Evolutionary conservation across 1,284 basidiomycete genomes (phyloP).

Genomic region (Trichosporon sp.): DNA sequence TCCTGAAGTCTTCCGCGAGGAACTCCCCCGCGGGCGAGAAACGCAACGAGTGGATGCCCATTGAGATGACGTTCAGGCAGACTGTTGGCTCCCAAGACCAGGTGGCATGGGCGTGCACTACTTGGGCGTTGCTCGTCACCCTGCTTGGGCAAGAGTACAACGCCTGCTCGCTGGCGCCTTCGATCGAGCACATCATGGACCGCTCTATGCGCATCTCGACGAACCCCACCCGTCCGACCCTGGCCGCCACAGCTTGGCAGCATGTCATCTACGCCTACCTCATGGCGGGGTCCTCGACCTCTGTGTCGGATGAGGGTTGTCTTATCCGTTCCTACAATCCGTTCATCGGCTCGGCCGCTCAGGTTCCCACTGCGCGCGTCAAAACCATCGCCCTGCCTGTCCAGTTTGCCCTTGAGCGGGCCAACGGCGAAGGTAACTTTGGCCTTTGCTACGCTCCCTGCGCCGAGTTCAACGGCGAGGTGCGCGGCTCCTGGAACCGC

Average conservation of each 20-base stretch:
- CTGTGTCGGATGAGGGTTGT: conserved; percentile 22
- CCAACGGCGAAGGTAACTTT: conserved; percentile 12
- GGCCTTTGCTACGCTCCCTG: conserved; percentile 9
- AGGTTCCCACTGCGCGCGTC: conserved; percentile 24
- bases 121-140: conserved; percentile 43
- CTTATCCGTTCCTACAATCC: conserved; percentile 34
- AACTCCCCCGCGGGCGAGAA: conserved; percentile 27
- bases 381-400: conserved; percentile 31
- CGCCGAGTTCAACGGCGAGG: conserved; percentile 18
- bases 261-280: conserved; percentile 48
- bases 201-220: conserved; percentile 34
- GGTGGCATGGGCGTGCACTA: conserved; percentile 46
- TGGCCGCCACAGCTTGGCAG: conserved; percentile 44
- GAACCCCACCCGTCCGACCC: conserved; percentile 31
- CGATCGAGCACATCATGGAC: conserved; percentile 44
- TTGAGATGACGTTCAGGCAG: conserved; percentile 35
- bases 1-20: conserved; percentile 18
- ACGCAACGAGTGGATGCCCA: conserved; percentile 32
- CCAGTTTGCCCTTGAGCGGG: conserved; percentile 23
- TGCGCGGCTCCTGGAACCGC: conserved; percentile 34
- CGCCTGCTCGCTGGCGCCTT: conserved; percentile 25
- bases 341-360: conserved; percentile 24
- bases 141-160: conserved; percentile 44
- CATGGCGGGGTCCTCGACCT: conserved; percentile 23
- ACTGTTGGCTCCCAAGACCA: conserved; percentile 30